phyloP scores from a whole-genome alignment of 345 rosid genomes.

The Murraya paniculata region DNA sequence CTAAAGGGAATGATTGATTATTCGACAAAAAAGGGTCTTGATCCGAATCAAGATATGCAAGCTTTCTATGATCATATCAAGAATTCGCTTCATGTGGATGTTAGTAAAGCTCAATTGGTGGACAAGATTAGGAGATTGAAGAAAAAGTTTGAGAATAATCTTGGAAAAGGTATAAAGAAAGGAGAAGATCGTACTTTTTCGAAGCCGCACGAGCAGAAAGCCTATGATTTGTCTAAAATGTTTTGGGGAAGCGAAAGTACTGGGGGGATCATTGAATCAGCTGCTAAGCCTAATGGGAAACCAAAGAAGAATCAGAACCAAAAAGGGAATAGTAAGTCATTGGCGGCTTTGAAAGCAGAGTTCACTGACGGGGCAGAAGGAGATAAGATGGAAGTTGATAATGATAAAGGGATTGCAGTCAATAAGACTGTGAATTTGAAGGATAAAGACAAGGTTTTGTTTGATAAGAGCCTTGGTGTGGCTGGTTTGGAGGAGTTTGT shows the following conservation, averaged over 20 bases:
- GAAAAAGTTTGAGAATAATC: conserved; percentile 33
- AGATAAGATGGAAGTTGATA: conserved; percentile 13
- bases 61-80: conserved; percentile 40
- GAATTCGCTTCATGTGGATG: conserved; percentile 35
- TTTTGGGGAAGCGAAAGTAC: conserved; percentile 33
- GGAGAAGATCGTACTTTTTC: conserved; percentile 26
- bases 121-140: conserved; percentile 42
- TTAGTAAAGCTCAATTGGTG: conserved; percentile 31
- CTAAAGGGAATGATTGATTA: conserved; percentile 43
- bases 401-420: background rate
- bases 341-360: background rate
- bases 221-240: conserved; percentile 35
- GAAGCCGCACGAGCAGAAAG: conserved; percentile 31
- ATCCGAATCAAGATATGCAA: conserved; percentile 34
- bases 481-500: conserved; percentile 31
- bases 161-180: conserved; percentile 11
- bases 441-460: background rate
- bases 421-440: background rate
- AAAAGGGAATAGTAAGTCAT: conserved; percentile 13
- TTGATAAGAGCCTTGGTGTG: conserved; percentile 14
- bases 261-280: conserved; percentile 18
- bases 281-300: conserved; percentile 19
- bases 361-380: background rate
- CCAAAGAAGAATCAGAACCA: conserved; percentile 20
- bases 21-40: conserved; percentile 26